Conservation (phyloP, 106 monocot species). For the Iris macrosiphon region DNA sequence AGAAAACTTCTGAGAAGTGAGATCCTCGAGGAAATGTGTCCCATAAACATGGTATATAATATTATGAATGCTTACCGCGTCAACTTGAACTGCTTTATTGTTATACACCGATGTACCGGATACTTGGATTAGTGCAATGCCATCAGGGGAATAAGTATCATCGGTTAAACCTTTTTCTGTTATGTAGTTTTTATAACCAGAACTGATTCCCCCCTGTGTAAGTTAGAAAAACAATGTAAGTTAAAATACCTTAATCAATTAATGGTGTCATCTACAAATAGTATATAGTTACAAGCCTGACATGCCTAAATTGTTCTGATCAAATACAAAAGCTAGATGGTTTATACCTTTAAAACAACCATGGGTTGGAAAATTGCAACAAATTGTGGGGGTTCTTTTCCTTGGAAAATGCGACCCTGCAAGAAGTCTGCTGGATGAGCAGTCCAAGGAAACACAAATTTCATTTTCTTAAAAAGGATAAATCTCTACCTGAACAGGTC, state of each 20-base stretch:
- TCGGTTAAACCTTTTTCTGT: conserved; percentile 64
- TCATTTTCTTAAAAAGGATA: neutral
- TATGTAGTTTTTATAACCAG: conserved; percentile 76
- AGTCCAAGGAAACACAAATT: neutral
- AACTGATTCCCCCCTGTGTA: conserved; percentile 79
- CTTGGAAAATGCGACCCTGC: conserved; percentile 89
- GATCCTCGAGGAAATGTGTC: too few relatives aligned
- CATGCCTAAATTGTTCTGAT: too few relatives aligned
- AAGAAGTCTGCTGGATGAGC: conserved; percentile 5
- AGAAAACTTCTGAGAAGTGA: too few relatives aligned
- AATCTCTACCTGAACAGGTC: conserved; percentile 65
- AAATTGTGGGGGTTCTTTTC: conserved; percentile 92
- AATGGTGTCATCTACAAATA: neutral
- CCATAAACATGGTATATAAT: too few relatives aligned
- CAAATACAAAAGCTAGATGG: too few relatives aligned
- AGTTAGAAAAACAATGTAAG: neutral
- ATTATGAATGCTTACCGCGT: conserved; percentile 65
- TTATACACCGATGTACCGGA: conserved; percentile 73
- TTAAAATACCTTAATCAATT: too few relatives aligned
- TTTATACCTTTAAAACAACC: conserved; percentile 88
- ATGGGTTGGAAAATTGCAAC: conserved; percentile 93
- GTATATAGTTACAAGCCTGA: too few relatives aligned
- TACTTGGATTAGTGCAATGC: conserved; percentile 72
- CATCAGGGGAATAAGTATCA: conserved; percentile 74
- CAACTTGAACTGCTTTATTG: conserved; percentile 93